Base-by-base conservation (phyloP, 768 basidiomycete genomes). In the Agrocybe pediades region DNA sequence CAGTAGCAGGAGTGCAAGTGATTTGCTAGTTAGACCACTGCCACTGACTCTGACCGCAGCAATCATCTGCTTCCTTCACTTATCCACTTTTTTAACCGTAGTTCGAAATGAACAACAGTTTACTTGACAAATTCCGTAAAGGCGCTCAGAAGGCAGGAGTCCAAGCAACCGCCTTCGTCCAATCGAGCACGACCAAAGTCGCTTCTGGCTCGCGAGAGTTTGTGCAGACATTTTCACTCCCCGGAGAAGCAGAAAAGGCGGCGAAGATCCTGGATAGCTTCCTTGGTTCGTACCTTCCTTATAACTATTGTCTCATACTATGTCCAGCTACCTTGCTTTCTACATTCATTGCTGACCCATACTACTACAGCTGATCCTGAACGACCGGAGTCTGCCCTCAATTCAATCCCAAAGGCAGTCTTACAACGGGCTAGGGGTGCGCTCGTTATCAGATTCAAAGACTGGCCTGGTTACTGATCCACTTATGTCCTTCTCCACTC, bases 191-290 rank as follows among this genome's bases (percentile, higher is more conserved):
- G 2, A 81, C 74, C 45, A 86, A 85, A 58, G 80, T 92, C 6
- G 88, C 88, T 13, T 84, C 79, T 47, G 90, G 89, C 45, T 88
- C 89, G 1, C 77, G 84, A 58, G 86, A 87, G 46, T 87, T 94
- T 51, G 87, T 88, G 0, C 91, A 93, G 56, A 84, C 87, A 3
- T 98, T 98, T 74, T 86, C 82, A 36, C 78, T 98, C 20, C 94
- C 94, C 17, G 93, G 92, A 55, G 95, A 98, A 70, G 89, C 93
- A 39, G 90, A 94, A 55, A 97, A 97, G 67, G 92, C 95, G 0
- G 93, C 95, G 15, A 91, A 88, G 71, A 98, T 96, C 62, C 74
- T 98, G 25, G 86, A 85, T 57, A 86, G 85, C 58, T 98, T 98
- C 78, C 77, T 96, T n/a, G 95, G 92, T 93, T 65, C 50, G 79